Evolutionary conservation across 179 eudicot species (phyloP), one percentile per base, ranked within the genome.

Genomic region (Vitellaria paradoxa): DNA sequence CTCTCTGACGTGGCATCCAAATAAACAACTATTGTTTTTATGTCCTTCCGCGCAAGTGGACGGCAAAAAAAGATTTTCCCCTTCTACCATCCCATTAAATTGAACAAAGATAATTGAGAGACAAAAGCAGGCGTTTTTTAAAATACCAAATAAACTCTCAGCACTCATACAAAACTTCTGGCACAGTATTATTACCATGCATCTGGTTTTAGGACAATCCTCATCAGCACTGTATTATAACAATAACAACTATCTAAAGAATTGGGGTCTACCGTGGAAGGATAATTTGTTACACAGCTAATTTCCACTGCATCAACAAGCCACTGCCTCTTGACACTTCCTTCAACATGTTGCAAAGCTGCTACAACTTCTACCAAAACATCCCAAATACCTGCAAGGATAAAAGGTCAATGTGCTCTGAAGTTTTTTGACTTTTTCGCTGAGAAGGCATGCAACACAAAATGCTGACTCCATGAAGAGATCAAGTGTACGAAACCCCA

Each of bases 231-330:
- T 52, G 20, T 17, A 66, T 12, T 66, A 30, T n/a, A 49, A 42
- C 17, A 4, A 56, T 65, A 59, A 61, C 24, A 60, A 30, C 37
- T 49, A 9, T 21, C 6, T 4, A 23, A 55, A 49, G 45, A 63
- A 75, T 10, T 56, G 59, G 71, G 68, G 46, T 91, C 45, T 89
- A 96, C 99, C 83, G 94, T 96, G 52, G 92, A 88, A 49, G 99
- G 99, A 84, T 82, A 87, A 65, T 85, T 89, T 59, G 98, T 91
- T 40, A 92, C 87, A 77, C 97, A 94, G 79, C 98, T 87, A 79
- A 96, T 89, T 77, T 94, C 93, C 62, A 92, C 86, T 68, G 85
- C 85, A 80, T 90, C 96, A 68, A 93, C 68, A 69, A 96, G 91
- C 99, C 99, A 96, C 81, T 89, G 97, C 64, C 87, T 89, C 87